These are phyloP conservation scores for Daldinia caldariorum DNA, from an alignment of 495 filamentous ascomycete genomes.

Conservation along the genomic window DNA sequence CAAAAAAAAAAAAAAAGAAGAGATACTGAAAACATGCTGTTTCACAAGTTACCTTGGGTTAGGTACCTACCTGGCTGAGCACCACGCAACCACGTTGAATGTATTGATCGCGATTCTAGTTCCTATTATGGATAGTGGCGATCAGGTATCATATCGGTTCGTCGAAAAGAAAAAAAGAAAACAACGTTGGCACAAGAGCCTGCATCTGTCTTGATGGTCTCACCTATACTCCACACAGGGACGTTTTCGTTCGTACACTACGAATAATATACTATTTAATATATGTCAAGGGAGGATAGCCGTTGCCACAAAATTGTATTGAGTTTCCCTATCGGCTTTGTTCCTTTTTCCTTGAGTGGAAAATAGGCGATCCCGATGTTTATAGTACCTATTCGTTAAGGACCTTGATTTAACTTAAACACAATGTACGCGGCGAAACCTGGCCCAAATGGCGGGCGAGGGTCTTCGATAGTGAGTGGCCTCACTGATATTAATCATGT, in stretches of 20 bases:
- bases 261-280: background rate
- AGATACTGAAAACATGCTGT: background rate
- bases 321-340: background rate
- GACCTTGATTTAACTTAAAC: background rate
- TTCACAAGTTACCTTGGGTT: background rate
- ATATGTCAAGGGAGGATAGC: background rate
- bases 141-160: background rate
- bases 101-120: background rate
- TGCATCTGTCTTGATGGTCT: too few relatives aligned
- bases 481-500: constrained; percentile 8
- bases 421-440: constrained; percentile 6
- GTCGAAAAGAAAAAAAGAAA: too few relatives aligned
- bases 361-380: background rate
- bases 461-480: background rate
- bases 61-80: background rate
- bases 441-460: constrained; percentile 2
- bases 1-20: background rate
- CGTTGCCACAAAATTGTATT: background rate
- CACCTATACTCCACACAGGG: too few relatives aligned
- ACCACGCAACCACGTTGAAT: background rate
- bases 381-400: background rate
- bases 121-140: background rate
- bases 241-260: background rate
- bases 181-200: too few relatives aligned
- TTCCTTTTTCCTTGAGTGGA: background rate